Base-by-base conservation (phyloP, 164 flowering plant species). In the Cinnamomum micranthum region DNA sequence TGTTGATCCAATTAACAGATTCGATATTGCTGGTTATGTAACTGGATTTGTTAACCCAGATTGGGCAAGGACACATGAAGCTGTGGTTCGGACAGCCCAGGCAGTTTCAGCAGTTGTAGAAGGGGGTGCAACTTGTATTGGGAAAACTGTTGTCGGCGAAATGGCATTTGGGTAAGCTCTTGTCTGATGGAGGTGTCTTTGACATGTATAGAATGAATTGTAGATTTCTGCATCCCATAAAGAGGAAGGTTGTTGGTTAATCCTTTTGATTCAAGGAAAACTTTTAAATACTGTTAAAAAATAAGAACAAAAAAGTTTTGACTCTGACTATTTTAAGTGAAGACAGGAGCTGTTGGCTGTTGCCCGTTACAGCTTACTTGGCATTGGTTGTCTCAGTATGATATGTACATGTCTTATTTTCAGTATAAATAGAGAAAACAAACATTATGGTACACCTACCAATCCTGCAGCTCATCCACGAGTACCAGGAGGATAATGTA, bases 11-110 rank as follows among this genome's bases (percentile, higher is more conserved):
- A 66, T 50, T 87, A 5, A 24, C 89, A 93, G 98, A 73, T 93
- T 92, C 82, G 91, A 95, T 68, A 86, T 95, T 63, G 86, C 90
- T n/a, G 99, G 98, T 22, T 80, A 78, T 82, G 91, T 92, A 59
- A 92, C 98, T 75, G 94, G 95, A 72, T 92, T 95, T 84, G 98
- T 97, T 31, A 87, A 88, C 85, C 94, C 87, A 69, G 94, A 93
- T 75, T 95, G 99, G 99, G 86, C 73, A 67, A 84, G 82, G 80
- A 88, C 97, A 31, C 97, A 93, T 82, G 90, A 88, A 50, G 81
- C 89, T 76, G 92, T 97, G 59, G 70, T 86, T 76, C 75, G 82
- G 41, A 92, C 98, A 22, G 77, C 91, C 23, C 73, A 86, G 69
- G 88, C 86, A 28, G 91, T 93, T 70, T 84, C 88, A 31, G 55